Percentiles rank a stretch among this genome's conserved stretches.
Conservation (phyloP, 2,329 filamentous ascomycete species). For the Xylaria sp. region DNA sequence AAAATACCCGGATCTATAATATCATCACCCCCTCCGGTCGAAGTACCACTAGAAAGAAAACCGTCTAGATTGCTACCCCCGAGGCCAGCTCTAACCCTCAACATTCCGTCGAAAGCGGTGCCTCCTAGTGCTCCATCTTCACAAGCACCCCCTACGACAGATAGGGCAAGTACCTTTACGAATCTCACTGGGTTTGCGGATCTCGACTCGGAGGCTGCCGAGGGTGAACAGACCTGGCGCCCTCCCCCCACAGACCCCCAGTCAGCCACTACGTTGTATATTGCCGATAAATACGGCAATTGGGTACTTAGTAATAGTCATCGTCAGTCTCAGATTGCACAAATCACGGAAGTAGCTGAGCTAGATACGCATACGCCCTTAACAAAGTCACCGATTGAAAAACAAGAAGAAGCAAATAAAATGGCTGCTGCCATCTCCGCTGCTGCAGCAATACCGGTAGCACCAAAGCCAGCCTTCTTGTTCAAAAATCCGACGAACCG, state of each 20-base stretch:
- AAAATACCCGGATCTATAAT: conserved; percentile 21
- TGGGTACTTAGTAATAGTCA: conserved; percentile 60
- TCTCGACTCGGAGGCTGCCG: conserved; percentile 47
- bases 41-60: conserved; percentile 46
- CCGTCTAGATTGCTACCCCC: conserved; percentile 58
- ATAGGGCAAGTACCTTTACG: conserved; percentile 56
- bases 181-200: conserved; percentile 50
- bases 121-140: conserved; percentile 50
- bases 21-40: conserved; percentile 38
- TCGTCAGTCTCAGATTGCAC: conserved; percentile 41
- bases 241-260: conserved; percentile 59
- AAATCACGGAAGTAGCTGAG: conserved; percentile 40
- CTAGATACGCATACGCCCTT: conserved; percentile 47
- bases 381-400: conserved; percentile 48
- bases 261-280: conserved; percentile 59
- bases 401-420: conserved; percentile 41
- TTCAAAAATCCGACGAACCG: conserved; percentile 34
- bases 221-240: conserved; percentile 60
- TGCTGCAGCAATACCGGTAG: conserved; percentile 40
- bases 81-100: conserved; percentile 56
- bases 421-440: conserved; percentile 43
- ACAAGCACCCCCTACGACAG: conserved; percentile 59
- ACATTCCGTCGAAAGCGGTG: conserved; percentile 47
- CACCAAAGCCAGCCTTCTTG: conserved; percentile 49
- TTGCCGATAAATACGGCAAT: conserved; percentile 64